Base-by-base conservation (phyloP, 768 basidiomycete genomes). In the Pulveroboletus sp. region DNA sequence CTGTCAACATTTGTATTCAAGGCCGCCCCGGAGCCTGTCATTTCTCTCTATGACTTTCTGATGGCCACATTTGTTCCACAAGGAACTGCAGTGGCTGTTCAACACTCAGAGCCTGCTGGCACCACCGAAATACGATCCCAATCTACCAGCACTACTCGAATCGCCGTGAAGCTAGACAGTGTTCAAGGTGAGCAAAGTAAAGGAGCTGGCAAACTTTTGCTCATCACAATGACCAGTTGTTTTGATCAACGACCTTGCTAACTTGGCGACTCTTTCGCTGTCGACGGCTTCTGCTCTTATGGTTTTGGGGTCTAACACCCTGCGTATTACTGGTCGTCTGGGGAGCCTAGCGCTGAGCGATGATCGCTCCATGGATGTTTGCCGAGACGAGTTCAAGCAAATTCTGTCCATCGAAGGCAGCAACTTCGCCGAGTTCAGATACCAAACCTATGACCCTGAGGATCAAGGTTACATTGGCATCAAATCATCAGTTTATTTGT, bases 31-130 rank as follows among this genome's bases (percentile, higher is more conserved):
- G 91, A 93, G 62, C 93, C 95, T 12, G 85, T 97, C 36, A 72
- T 99, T 31, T 78, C 86, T 2, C 69, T 97, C 19, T 98, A 97
- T 68, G 93, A 98, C 70, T 97, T 95, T 71, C 81, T 99, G 68
- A 94, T 99, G 86, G 86, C 89, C 3, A 97, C 96, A 0, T 99
- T 99, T 68, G 89, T 92, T 10, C 81, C 86, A 9, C 62, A 40
- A 32, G 46, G 56, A 12, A 47, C 51, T 32, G 46, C 57, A 12
- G 39, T 35, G 17, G 48, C 49, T 20, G 35, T 45, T 6, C 51
- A 54, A 36, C 41, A 32, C 43, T 40, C 27, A 16, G 63, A 60
- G 42, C 35, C 55, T 27, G 27, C 16, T 1, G 53, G 29, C 30
- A 34, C 43, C 11, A 32, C 37, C 2, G 43, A 16, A n/a, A 32